Percentiles rank a stretch among this genome's conserved stretches.
Evolutionary conservation across 2,329 filamentous ascomycete genomes (phyloP).

Genomic region (Fusarium secorum): DNA sequence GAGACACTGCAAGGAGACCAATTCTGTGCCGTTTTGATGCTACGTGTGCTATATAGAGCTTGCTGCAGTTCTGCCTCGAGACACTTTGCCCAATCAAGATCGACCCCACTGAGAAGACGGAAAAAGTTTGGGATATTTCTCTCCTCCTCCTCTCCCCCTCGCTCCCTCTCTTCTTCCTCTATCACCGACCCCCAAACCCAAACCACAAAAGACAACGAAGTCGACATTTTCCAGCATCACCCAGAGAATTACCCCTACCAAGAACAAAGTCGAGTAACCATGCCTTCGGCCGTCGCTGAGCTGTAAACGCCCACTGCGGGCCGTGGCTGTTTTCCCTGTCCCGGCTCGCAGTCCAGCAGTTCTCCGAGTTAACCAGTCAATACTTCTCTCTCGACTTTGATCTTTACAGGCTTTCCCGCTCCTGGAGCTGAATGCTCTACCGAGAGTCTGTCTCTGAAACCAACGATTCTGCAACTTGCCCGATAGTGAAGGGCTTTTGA

Average conservation of each 20-base stretch:
- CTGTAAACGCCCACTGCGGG: constrained; percentile 91
- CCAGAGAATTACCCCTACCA: constrained; percentile 48
- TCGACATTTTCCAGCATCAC: constrained; percentile 53
- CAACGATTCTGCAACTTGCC: constrained; percentile 44
- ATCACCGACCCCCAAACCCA: constrained; percentile 45
- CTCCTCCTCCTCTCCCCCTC: constrained; percentile 37
- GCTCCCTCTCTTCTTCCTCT: constrained; percentile 40
- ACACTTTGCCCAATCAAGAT: constrained; percentile 31
- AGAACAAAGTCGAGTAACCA: constrained; percentile 75
- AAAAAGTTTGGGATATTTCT: constrained; percentile 46
- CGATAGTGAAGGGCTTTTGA: constrained; percentile 42
- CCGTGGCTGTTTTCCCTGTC: constrained; percentile 54
- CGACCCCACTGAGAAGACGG: constrained; percentile 36
- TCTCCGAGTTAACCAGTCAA: constrained; percentile 73
- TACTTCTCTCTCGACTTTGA: constrained; percentile 68
- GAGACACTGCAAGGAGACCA: constrained; percentile 33
- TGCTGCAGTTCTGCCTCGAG: constrained; percentile 14
- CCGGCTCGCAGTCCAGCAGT: constrained; percentile 85
- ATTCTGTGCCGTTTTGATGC: background rate
- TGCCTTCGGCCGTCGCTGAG: constrained; percentile 83
- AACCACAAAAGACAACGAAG: constrained; percentile 68
- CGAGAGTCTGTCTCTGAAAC: constrained; percentile 52
- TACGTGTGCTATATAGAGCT: background rate
- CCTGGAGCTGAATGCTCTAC: constrained; percentile 47
- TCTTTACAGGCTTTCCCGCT: constrained; percentile 65